Evolutionary conservation across 108 stramenopile species (phyloP), one percentile per base, ranked within the genome.

Genomic region (Nitzschia putrida): DNA sequence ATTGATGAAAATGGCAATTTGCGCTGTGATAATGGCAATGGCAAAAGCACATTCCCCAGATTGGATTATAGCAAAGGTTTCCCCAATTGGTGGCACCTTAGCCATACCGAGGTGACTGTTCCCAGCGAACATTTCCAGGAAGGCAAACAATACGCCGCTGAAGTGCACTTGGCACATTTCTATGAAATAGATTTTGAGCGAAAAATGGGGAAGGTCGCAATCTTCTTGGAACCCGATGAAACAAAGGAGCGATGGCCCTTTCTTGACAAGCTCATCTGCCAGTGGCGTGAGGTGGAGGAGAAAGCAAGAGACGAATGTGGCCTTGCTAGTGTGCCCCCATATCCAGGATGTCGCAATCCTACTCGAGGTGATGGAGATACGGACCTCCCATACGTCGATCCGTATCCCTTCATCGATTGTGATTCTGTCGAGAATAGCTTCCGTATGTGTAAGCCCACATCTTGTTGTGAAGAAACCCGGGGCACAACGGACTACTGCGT

Each of bases 81-180:
- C 45, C 69, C 66, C 26, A 63, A 76, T 23, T 80, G 74, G 74
- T 80, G 74, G 74, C 61, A 69, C 57, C 61, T 80, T 7, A 64
- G 61, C 44, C 72, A 83, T 54, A 83, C 85, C 10, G 85, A 89
- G 37, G 55, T 89, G 34, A 89, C 83, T 55, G 78, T 81, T 11
- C 79, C 75, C 20, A 78, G 76, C 58, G 88, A 89, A 60, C 86
- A 87, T 45, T 57, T 65, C 0, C 72, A 87, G 13, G 72, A 84
- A 37, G 84, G 85, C 3, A 87, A 80, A 26, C 82, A 72, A 42
- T 89, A 87, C 64, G 85, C 77, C 18, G 88, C 73, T 21, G 86
- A 89, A 52, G 74, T 89, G 44, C 81, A 82, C 41, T 54, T 81
- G n/a, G 60, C 74, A 25, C 80, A 80, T 65, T 75, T 75, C 41